Conservation (phyloP, 805 yeast genomes). For the Debaryomyces hansenii region DNA sequence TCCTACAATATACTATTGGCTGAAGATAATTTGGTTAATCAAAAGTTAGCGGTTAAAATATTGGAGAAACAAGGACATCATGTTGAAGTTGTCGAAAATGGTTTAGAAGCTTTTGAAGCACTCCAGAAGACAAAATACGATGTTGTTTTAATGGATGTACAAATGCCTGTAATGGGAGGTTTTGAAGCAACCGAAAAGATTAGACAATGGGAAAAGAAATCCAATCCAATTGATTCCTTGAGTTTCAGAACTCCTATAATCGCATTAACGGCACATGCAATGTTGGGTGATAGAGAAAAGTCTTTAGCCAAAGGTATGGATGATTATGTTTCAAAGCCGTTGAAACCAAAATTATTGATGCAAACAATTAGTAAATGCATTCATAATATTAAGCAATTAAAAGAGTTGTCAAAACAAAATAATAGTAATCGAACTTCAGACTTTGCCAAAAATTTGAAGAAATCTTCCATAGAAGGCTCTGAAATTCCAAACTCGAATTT, state of each 20-base stretch:
- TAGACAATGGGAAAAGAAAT: slow-evolving; percentile 83
- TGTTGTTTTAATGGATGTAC: slow-evolving; percentile 89
- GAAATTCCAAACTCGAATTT: slow-evolving; percentile 13
- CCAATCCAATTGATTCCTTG: slow-evolving; percentile 67
- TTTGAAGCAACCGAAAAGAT: slow-evolving; percentile 87
- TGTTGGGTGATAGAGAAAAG: slow-evolving; percentile 88
- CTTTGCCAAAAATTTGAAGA: slow-evolving; percentile 46
- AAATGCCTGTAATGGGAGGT: slow-evolving; percentile 96
- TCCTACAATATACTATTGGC: slow-evolving; percentile 76
- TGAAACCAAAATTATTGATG: slow-evolving; percentile 77
- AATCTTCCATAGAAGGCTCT: slow-evolving; percentile 27
- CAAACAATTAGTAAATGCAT: slow-evolving; percentile 86
- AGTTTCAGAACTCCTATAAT: slow-evolving; percentile 82
- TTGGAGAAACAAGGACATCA: slow-evolving; percentile 83
- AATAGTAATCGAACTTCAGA: slow-evolving; percentile 45
- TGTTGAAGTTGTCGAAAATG: slow-evolving; percentile 84
- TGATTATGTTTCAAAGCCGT: slow-evolving; percentile 84
- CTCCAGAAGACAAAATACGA: slow-evolving; percentile 68
- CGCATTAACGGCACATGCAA: slow-evolving; percentile 90
- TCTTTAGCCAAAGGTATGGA: slow-evolving; percentile 91
- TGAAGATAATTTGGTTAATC: slow-evolving; percentile 85
- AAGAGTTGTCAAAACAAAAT: slow-evolving; percentile 52
- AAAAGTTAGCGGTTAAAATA: slow-evolving; percentile 81
- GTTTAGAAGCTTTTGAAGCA: slow-evolving; percentile 78
- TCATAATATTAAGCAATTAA: slow-evolving; percentile 63